Evolutionary conservation across 2,329 filamentous ascomycete species (phyloP).

Genomic region (Fusarium continuum): DNA sequence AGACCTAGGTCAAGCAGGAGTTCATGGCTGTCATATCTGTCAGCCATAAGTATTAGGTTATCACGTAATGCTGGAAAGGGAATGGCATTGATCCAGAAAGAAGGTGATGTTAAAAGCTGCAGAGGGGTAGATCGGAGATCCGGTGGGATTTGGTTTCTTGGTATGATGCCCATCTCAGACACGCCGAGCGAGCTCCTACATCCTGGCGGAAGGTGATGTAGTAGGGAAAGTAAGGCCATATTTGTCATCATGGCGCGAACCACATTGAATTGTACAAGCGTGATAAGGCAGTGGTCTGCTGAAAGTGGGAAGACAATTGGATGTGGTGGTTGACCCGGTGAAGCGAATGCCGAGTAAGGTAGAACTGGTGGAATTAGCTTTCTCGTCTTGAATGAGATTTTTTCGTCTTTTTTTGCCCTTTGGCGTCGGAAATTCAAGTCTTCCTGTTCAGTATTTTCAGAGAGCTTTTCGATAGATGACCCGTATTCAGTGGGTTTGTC

Average conservation of each 20-base stretch:
- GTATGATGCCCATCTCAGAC: not conserved
- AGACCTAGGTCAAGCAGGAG: not conserved
- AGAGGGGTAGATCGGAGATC: not conserved
- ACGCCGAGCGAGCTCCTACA: not conserved
- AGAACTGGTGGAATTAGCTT: not conserved
- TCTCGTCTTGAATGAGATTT: rapidly evolving
- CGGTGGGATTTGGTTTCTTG: not conserved
- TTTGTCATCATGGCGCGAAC: not conserved
- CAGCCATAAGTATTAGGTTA: not conserved
- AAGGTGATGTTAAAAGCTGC: not conserved
- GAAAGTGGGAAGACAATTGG: not conserved
- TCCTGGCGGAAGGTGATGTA: not conserved
- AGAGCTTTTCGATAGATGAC: not conserved
- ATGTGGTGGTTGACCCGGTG: not conserved
- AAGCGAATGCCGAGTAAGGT: not conserved
- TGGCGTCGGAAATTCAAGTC: rapidly evolving
- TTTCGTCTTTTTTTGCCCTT: rapidly evolving
- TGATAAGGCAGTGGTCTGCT: not conserved
- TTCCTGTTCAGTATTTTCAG: not conserved
- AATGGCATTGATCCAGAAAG: not conserved
- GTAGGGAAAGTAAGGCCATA: not conserved
- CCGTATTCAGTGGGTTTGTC: not conserved
- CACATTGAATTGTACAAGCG: not conserved
- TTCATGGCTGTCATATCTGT: not conserved
- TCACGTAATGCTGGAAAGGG: not conserved